These are phyloP conservation scores for Dipteronia dyeriana DNA, from an alignment of 345 rosid species.

Conservation along the genomic window DNA sequence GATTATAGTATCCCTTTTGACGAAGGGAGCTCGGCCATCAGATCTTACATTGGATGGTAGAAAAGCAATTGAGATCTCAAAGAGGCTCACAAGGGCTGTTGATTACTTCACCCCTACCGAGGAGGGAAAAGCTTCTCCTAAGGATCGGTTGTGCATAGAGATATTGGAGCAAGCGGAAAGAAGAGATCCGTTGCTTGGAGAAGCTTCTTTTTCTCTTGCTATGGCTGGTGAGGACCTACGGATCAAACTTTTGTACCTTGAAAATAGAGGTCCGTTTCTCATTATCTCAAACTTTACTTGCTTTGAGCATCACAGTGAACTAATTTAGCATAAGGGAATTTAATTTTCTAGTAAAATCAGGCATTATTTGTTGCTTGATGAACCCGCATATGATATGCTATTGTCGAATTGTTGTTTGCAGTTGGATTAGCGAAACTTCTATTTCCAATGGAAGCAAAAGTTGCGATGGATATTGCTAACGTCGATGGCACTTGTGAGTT, in stretches of 20 bases:
- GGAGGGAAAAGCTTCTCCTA: conserved; percentile 61
- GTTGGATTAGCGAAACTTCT: conserved; percentile 82
- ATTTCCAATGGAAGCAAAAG: conserved; percentile 82
- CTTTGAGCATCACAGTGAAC: neutral
- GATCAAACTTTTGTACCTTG: conserved; percentile 69
- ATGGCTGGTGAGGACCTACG: conserved; percentile 72
- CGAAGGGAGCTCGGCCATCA: conserved; percentile 71
- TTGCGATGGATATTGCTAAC: conserved; percentile 62
- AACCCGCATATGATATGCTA: conserved; percentile 2
- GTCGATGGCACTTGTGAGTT: conserved; percentile 69
- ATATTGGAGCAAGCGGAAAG: conserved; percentile 74
- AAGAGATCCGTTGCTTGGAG: conserved; percentile 59
- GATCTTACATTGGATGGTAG: conserved; percentile 72
- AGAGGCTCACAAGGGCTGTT: conserved; percentile 56
- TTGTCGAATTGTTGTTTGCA: conserved; percentile 22
- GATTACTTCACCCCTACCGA: conserved; percentile 51
- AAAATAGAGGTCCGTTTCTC: conserved; percentile 65
- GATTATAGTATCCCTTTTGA: conserved; percentile 66
- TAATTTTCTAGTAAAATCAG: too few relatives aligned
- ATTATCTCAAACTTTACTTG: neutral
- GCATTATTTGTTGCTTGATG: neutral
- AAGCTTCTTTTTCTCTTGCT: conserved; percentile 64
- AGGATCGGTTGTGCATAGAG: conserved; percentile 73
- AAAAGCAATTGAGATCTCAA: conserved; percentile 72
- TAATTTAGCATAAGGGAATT: neutral